Evolutionary conservation across 441 rosid species (phyloP), one percentile per base, ranked within the genome.

Genomic region (Gossypium davidsonii): DNA sequence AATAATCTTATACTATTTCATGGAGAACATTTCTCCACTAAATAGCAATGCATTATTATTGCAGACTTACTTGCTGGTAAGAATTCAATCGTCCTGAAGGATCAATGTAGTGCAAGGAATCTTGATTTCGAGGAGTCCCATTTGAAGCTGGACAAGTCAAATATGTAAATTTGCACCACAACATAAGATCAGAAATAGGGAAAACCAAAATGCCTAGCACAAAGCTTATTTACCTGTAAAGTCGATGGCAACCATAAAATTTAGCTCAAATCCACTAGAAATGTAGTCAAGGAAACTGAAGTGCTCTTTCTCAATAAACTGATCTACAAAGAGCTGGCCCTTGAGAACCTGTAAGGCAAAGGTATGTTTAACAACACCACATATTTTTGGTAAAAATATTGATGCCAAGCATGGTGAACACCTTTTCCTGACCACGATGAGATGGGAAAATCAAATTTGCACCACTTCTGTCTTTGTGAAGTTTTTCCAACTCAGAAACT

Each of bases 181-280:
- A 52, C 18, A 44, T 23, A 68, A 34, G 44, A 62, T 15, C 44
- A 42, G 56, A 34, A 20, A 21, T 58, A 21, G 28, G 44, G 53
- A 21, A 7, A 52, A 8, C 67, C 2, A 21, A 14, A 25, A 53
- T 25, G 39, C 49, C n/a, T 10, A 37, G 18, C 68, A 8, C 68
- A 23, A 6, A 51, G 7, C 17, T 60, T 65, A 68, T 25, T 74
- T 63, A 89, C 98, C 95, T 14, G 97, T 93, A 76, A 93, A 93
- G 82, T 93, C 98, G 65, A 91, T 85, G 42, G 98, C 97, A 75
- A 93, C 98, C 95, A 93, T 90, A 70, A 93, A 93, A 72, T 91
- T 93, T 21, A 91, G 86, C 78, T 93, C 88, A 17, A 87, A 93
- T 12, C 97, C 96, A 60, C 90, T 85, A n/a, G 98, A 86, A 56